phyloP scores from a whole-genome alignment of 441 rosid species.

The Pelargonium australe region DNA sequence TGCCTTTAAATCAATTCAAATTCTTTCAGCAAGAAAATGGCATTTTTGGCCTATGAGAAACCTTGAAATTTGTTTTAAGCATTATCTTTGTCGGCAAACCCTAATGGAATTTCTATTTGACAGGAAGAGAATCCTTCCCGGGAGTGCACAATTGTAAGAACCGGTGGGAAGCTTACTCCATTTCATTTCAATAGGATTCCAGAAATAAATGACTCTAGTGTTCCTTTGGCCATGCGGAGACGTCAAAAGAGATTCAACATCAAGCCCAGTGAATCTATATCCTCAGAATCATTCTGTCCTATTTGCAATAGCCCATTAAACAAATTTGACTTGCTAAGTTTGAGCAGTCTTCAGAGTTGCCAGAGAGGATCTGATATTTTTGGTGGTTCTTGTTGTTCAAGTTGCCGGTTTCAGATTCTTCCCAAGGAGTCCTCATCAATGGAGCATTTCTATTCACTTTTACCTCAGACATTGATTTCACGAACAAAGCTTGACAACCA shows the following conservation, averaged over 20 bases:
- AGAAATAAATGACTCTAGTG: slow-evolving; percentile 52
- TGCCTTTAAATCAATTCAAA: background rate
- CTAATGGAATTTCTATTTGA: slow-evolving; percentile 20
- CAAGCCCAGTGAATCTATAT: slow-evolving; percentile 50
- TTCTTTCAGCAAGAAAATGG: background rate
- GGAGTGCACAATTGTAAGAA: slow-evolving; percentile 77
- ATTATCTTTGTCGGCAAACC: background rate
- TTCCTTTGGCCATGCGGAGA: slow-evolving; percentile 72
- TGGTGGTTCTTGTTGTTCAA: slow-evolving; percentile 59
- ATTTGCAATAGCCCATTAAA: slow-evolving; percentile 66
- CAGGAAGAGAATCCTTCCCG: slow-evolving; percentile 93
- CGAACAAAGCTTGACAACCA: slow-evolving; percentile 29
- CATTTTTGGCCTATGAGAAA: background rate
- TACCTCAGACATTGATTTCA: slow-evolving; percentile 52
- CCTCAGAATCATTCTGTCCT: slow-evolving; percentile 72
- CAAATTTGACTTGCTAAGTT: slow-evolving; percentile 34
- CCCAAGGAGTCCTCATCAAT: slow-evolving; percentile 51
- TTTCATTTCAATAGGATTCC: slow-evolving; percentile 81
- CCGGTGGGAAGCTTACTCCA: slow-evolving; percentile 91
- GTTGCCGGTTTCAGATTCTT: slow-evolving; percentile 83
- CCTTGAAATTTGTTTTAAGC: background rate
- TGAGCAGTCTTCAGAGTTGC: slow-evolving; percentile 18
- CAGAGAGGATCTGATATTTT: slow-evolving; percentile 29
- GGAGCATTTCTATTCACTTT: slow-evolving; percentile 46
- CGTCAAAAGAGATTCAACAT: slow-evolving; percentile 67